Base-by-base conservation (phyloP, 1,284 basidiomycete genomes). In the Hemileia vastatrix region DNA sequence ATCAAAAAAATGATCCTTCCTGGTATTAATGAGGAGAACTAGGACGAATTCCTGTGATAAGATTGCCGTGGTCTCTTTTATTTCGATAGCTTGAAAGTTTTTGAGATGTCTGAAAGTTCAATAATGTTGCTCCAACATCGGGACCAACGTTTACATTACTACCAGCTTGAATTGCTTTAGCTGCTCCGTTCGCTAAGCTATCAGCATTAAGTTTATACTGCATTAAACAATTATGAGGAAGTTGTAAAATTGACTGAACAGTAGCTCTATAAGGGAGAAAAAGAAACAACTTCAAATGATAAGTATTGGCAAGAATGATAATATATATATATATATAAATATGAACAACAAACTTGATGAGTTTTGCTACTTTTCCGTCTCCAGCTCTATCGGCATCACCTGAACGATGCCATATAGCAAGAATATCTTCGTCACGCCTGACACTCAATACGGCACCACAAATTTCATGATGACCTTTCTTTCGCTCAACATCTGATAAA, bases 381-480 rank as follows among this genome's bases (percentile, higher is more conserved):
- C 58, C 58, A 19, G 81, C 50, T 84, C 80, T 70, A 81, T 84
- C 31, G 78, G 73, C 86, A 13, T 78, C 80, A 63, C 87, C 87
- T 55, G 82, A 78, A 67, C 82, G 80, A 75, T 88, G 88, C 87
- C 87, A 90, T 32, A 90, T 70, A 64, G 84, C 85, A 47, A 90
- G 79, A 67, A 90, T 88, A 69, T 90, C 87, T 77, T 90, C 87
- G 66, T 82, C 86, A 77, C 86, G 85, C 67, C 88, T 77, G 64
- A 90, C 86, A 69, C 86, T 88, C 68, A 90, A 84, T 36, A 87
- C 89, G 73, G 86, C 87, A 40, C 87, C 88, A 72, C 87, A 88
- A 33, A 90, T 62, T 27, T 61, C 58, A 27, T 44, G 11, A 19
- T 24, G 31, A 5, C 4, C 44, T n/a, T 55, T 43, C 57, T 66